Percentiles rank a stretch among this genome's conserved stretches.
Conservation (phyloP, 306 rosid species). For the Casuarina equisetifolia region DNA sequence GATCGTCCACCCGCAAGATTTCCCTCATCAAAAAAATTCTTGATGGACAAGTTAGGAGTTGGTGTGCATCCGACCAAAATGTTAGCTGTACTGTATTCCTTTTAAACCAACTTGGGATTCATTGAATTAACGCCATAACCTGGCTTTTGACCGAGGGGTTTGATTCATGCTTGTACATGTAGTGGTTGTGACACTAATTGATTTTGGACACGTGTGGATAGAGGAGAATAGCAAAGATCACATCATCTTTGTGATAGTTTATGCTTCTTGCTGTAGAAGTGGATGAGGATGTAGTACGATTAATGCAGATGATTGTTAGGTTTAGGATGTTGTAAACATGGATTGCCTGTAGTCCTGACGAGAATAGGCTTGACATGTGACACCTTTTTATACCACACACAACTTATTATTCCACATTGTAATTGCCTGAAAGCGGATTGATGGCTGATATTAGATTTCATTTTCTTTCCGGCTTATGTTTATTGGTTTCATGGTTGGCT, state of each 20-base stretch:
- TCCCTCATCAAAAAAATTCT: neutral
- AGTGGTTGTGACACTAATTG: neutral
- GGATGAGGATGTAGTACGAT: neutral
- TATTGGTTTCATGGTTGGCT: slow-evolving; percentile 1
- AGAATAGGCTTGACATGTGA: neutral
- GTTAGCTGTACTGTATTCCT: neutral
- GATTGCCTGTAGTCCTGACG: neutral
- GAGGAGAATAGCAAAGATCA: neutral
- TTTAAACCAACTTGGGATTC: slow-evolving; percentile 1
- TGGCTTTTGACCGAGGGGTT: neutral
- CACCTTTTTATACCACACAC: neutral
- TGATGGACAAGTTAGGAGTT: neutral
- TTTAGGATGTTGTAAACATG: neutral
- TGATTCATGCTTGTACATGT: neutral
- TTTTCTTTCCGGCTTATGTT: neutral
- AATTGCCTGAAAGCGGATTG: neutral
- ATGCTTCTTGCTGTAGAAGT: neutral
- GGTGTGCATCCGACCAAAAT: neutral
- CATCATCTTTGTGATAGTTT: neutral
- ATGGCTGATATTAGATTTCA: neutral
- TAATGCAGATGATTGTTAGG: neutral
- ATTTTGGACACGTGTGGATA: neutral
- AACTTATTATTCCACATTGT: neutral
- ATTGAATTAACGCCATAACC: neutral
- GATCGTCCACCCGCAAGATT: neutral